Conservation (phyloP, 2,329 filamentous ascomycete species). For the Westerdykella sp. region DNA sequence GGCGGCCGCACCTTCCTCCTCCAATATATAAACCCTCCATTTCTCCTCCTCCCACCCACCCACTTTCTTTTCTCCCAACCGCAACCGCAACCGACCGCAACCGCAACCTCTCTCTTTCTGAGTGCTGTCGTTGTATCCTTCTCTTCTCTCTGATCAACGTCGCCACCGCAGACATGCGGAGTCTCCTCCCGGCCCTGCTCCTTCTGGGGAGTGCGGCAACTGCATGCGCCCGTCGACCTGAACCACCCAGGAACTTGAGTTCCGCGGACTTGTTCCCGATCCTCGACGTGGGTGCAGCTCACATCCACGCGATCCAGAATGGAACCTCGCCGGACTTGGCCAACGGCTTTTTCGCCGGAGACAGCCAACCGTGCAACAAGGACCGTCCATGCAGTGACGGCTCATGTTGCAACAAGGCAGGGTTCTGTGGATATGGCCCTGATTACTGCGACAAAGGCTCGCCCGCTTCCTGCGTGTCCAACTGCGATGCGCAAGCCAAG, state of each 20-base stretch:
- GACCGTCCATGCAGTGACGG: not conserved
- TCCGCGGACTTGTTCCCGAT: not conserved
- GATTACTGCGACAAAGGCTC: constrained; percentile 2
- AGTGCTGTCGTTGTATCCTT: not conserved
- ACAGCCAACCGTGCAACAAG: not conserved
- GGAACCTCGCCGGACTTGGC: not conserved
- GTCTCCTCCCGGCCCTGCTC: not conserved
- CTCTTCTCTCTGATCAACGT: not conserved
- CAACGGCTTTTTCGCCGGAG: not conserved
- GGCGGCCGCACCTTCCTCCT: too few relatives aligned
- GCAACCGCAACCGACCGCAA: not conserved
- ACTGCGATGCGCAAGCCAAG: constrained; percentile 32
- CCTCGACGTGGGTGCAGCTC: not conserved
- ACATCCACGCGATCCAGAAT: not conserved
- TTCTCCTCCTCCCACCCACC: not conserved
- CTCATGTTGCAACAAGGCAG: constrained; percentile 1
- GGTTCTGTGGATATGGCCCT: not conserved
- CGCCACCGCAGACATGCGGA: not conserved
- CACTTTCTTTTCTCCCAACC: not conserved
- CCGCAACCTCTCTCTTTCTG: not conserved
- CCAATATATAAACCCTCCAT: not conserved
- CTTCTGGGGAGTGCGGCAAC: not conserved
- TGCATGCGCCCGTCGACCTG: not conserved
- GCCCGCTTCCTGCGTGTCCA: constrained; percentile 11
- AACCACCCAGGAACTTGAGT: not conserved